A percentile compares a stretch with the other conserved stretches of the same genome.
Evolutionary conservation across 495 filamentous ascomycete species (phyloP).

Genomic region (Chaetomium tenue): DNA sequence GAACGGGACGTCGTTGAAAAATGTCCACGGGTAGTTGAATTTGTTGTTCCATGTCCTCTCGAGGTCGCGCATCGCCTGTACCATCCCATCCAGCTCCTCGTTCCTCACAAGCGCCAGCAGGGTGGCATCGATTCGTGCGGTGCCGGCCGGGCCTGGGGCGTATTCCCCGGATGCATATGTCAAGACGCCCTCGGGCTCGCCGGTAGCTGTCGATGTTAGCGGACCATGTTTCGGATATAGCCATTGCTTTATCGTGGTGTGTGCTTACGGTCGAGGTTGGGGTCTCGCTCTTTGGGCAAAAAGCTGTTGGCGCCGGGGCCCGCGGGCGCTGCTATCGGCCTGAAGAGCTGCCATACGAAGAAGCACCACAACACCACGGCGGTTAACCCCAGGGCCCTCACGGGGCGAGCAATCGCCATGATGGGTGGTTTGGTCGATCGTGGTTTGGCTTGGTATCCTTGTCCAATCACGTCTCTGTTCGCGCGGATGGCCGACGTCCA

Average conservation of each 20-base stretch:
- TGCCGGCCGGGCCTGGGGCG: conserved; percentile 66
- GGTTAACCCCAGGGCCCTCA: conserved; percentile 71
- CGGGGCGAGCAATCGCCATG: conserved; percentile 81
- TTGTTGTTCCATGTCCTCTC: conserved; percentile 97
- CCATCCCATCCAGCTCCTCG: conserved; percentile 75
- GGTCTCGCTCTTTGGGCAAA: conserved; percentile 61
- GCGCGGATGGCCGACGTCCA: conserved; percentile 15
- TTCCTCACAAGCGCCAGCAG: conserved; percentile 93
- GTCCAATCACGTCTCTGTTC: not conserved
- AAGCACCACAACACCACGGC: conserved; percentile 70
- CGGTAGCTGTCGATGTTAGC: conserved; percentile 53
- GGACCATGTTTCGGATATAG: not conserved
- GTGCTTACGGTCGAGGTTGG: conserved; percentile 73
- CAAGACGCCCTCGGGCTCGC: conserved; percentile 75
- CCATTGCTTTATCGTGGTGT: too few species aligned
- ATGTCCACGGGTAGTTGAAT: conserved; percentile 99
- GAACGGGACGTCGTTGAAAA: conserved; percentile 96
- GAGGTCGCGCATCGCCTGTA: conserved; percentile 83
- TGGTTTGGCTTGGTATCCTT: not conserved
- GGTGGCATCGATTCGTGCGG: conserved; percentile 86
- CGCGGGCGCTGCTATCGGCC: conserved; percentile 37
- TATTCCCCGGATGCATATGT: conserved; percentile 70
- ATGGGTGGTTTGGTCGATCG: not conserved
- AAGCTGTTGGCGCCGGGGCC: conserved; percentile 36
- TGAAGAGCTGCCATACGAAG: conserved; percentile 69